phyloP scores from a whole-genome alignment of 805 yeast genomes.

The Candida ortonii region DNA sequence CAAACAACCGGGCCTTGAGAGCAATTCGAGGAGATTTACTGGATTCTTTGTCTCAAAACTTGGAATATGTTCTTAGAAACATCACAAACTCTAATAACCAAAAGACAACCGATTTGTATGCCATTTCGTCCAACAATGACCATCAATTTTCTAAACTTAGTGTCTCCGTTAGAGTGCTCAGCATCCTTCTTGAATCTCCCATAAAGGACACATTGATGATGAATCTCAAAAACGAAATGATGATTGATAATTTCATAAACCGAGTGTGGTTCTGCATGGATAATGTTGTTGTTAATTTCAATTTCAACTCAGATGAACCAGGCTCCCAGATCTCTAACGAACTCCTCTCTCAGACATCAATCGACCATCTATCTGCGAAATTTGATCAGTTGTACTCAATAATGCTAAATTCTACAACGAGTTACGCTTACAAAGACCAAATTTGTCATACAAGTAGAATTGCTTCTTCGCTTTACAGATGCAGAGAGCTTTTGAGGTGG shows the following conservation, averaged over 20 bases:
- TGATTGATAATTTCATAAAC: conserved; percentile 25
- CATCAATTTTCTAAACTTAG: conserved; percentile 27
- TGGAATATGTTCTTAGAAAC: conserved; percentile 24
- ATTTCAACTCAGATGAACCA: conserved; percentile 12
- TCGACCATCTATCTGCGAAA: conserved; percentile 13
- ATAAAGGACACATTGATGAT: conserved; percentile 19
- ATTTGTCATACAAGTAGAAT: conserved; percentile 16
- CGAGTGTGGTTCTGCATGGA: conserved; percentile 35
- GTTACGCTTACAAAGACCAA: conserved; percentile 20
- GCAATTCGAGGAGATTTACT: conserved; percentile 22
- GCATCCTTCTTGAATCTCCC: conserved; percentile 26
- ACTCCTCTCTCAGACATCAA: conserved; percentile 21
- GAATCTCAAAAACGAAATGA: conserved; percentile 19
- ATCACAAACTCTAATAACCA: conserved; percentile 24
- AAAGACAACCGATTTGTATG: conserved; percentile 16
- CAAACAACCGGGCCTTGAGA: conserved; percentile 23
- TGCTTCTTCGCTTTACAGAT: conserved; percentile 18
- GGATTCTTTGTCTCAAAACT: conserved; percentile 21
- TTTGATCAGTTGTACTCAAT: conserved; percentile 30
- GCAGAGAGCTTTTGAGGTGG: conserved; percentile 31
- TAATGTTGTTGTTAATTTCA: conserved; percentile 28
- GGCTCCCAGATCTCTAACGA: conserved; percentile 5
- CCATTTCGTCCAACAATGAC: conserved; percentile 18
- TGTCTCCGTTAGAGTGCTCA: conserved; percentile 24
- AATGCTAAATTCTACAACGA: conserved; percentile 22